Evolutionary conservation across 1,284 basidiomycete genomes (phyloP), one percentile per base, ranked within the genome.

Genomic region (Coriolopsis trogii): DNA sequence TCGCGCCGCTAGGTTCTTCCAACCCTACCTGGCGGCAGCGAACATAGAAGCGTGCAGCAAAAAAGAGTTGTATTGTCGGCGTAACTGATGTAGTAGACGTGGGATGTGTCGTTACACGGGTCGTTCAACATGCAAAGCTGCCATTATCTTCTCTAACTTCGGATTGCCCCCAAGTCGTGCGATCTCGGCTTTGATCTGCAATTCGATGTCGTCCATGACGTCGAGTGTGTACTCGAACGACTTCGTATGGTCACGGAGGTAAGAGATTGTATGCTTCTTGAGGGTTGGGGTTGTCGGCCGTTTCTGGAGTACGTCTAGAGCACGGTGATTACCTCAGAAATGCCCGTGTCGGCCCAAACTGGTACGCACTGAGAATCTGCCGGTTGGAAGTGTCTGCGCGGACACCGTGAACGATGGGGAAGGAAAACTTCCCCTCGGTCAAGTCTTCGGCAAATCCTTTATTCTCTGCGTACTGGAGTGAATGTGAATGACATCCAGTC

Each of bases 361-460:
- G n/a, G n/a, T n/a, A n/a, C n/a, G n/a, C 61, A 95, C 93, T 95
- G 41, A 96, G 72, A 28, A 97, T 78, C 69, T 91, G 85, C 8
- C 85, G 80, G 63, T 92, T 93, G 0, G 78, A 76, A 10, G 71
- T 73, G 64, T 95, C 85, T 10, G 89, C 81, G 26, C 90, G 81
- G 25, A 98, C 87, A 12, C 89, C 85, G 64, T 98, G 95, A 0
- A 98, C 89, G 50, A 98, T 81, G 0, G 94, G 95, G 68, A 98
- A 98, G 15, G 91, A 93, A 71, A 98, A 98, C 69, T 98, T 98
- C 2, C 95, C 95, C 71, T 98, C 95, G 0, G 93, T 92, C 7
- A 98, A 76, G 64, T 98, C 95, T 71, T 98, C 95, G 6, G 91
- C 91, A 65, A 92, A 98, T 5, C 95, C 95, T 71, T 98, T 98